Evolutionary conservation across 2,329 filamentous ascomycete species (phyloP).

Genomic region (Cercospora sp.): DNA sequence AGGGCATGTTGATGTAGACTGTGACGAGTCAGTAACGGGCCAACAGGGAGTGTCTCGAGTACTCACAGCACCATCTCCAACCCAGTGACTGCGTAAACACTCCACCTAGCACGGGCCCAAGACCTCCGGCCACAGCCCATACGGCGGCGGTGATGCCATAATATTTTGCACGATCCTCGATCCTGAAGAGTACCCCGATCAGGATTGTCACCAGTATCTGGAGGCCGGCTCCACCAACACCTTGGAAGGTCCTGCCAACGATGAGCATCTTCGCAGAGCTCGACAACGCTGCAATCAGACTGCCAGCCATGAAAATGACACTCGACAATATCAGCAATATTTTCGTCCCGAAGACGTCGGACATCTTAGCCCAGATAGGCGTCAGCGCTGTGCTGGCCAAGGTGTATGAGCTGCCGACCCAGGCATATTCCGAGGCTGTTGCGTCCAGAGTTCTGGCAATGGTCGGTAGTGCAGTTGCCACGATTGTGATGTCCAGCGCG

Average conservation of each 20-base stretch:
- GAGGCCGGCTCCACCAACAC: constrained; percentile 52
- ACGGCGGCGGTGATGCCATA: constrained; percentile 44
- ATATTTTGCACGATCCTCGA: constrained; percentile 50
- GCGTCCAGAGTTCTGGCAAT: constrained; percentile 43
- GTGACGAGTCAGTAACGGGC: not conserved
- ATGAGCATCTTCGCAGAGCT: constrained; percentile 46
- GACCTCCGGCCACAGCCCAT: constrained; percentile 46
- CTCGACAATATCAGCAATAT: constrained; percentile 61
- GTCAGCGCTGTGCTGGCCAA: constrained; percentile 53
- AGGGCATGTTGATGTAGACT: constrained; percentile 47
- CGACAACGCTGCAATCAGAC: constrained; percentile 23
- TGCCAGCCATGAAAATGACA: constrained; percentile 55
- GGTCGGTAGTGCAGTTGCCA: constrained; percentile 63
- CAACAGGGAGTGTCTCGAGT: not conserved
- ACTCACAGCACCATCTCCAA: constrained; percentile 28
- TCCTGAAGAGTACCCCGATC: constrained; percentile 53
- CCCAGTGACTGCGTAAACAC: constrained; percentile 28
- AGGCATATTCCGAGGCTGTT: constrained; percentile 53
- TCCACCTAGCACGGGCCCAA: constrained; percentile 51
- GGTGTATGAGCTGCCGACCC: constrained; percentile 56
- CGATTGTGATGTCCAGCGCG: constrained; percentile 63
- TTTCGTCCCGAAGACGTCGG: constrained; percentile 68
- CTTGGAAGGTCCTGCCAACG: constrained; percentile 56
- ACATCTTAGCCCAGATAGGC: constrained; percentile 63
- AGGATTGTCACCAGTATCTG: constrained; percentile 51